Base-by-base conservation (phyloP, 768 basidiomycete genomes). In the Agaricus bisporus region DNA sequence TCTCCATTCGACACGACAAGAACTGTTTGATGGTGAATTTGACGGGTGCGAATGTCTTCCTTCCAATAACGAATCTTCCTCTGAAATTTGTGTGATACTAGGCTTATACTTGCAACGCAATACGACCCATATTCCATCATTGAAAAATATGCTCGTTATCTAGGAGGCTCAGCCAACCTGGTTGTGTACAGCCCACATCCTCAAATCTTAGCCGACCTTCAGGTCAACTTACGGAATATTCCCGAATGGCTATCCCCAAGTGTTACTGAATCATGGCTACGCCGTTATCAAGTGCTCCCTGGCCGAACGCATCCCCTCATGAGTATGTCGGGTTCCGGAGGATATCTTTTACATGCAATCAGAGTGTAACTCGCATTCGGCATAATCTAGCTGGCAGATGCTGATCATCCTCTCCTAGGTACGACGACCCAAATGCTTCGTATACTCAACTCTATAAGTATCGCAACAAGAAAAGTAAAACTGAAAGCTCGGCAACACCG, bases 271-370 rank as follows among this genome's bases (percentile, higher is more conserved):
- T 75, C 82, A 10, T 98, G 90, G 87, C 68, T 91, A 39, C 82
- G 95, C 26, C 80, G 82, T 58, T 99, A 98, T 71, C 95, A 98
- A 66, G 82, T 82, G 48, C 75, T 99, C n/a, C 97, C 97, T 20
- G 95, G 97, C 20, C 79, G 97, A 35, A 95, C 91, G 38, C 97
- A 99, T 71, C 97, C 97, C 3, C 83, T 81, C 58, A 98, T 99
- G 97, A 85, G 77, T 52, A 89, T 84, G 55, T 86, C 90, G 18
- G 91, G 91, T 10, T 85, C 87, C 1, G 95, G 93, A 12, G 95
- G 97, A 0, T 97, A 83, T 69, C 69, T 98, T 41, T 75, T 98
- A 28, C 84, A 89, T 63, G 79, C 85, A 15, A 86, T 83, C n/a
- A 91, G 91, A 79, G 82, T 98, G 88, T 94, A 73, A 41, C 71